Base-by-base conservation (phyloP, 345 rosid species). In the Aquilaria yunnanensis region DNA sequence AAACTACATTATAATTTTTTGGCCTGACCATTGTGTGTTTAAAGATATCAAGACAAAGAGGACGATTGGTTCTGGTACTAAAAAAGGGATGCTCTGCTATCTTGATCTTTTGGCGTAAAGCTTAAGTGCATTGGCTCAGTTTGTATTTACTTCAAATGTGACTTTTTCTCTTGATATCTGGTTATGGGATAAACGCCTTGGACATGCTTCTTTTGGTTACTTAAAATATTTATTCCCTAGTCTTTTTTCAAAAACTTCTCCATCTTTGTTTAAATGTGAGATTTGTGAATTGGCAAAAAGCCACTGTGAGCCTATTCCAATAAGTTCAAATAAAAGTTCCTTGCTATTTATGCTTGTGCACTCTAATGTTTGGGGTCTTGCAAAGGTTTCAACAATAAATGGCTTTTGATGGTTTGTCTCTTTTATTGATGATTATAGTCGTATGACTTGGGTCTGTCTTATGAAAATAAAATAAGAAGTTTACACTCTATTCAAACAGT, bases 21-120 rank as follows among this genome's bases (percentile, higher is more conserved):
- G 52, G 59, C 59, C 43, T 61, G 23, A 61, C 14, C 10, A 10
- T 37, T 63, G 45, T 63, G 59, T 63, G 2, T 63, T 63, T 54
- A 53, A 63, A 50, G 60, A 50, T 46, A 51, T 12, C 2, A 51
- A 13, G 29, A 51, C 29, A 2, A 9, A 14, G n/a, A 51, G 29
- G 55, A 51, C 55, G n/a, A 51, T 51, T 51, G 29, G 55, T 13
- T 51, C 2, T 51, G 55, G 55, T 51, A 51, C 55, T 51, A 51
- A 14, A 13, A 51, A 8, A 51, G 16, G 55, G 29, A 12, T 4
- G 55, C 55, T 51, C 55, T 51, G 13, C 29, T 51, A 51, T 51
- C 55, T 51, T 1, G 55, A 51, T 51, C 29, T 14, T 14, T 6
- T 6, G 8, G 2, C 55, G 8, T 9, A 10, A 12, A 51, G 55